Evolutionary conservation across 2,329 filamentous ascomycete genomes (phyloP), one percentile per base, ranked within the genome.

Genomic region (Colletotrichum lentis): DNA sequence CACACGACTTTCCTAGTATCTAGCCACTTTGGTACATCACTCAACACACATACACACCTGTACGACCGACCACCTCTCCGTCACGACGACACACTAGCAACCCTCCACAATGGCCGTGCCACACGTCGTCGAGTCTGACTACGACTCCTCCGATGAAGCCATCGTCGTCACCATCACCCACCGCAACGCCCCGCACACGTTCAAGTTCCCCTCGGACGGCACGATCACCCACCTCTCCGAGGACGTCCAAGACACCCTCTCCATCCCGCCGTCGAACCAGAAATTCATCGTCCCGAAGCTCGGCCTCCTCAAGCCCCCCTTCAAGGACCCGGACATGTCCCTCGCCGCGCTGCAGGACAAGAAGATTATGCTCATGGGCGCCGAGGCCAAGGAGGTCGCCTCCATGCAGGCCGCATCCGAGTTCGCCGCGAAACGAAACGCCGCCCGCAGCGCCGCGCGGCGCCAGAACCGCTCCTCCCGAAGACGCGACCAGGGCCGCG

Each of bases 281-380:
- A 93, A 93, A 76, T 84, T 91, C 75, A 83, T 92, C 71, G 83
- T 88, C 16, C 84, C 89, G 49, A 91, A 90, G 74, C 80, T 86
- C 8, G 89, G 89, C 35, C 80, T 92, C 1, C 82, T 91, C 31
- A 90, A 88, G 71, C 80, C 84, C 0, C 89, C 90, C 0, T 89
- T 90, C 80, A 86, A 86, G 75, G 82, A 90, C 71, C 82, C 87
- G 0, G 72, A 79, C 2, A 78, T 88, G 53, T 77, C 81, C 3
- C 80, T 89, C 66, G 73, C 77, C 8, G 74, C 83, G 5, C 78
- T 91, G 2, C 76, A 79, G 20, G 78, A 81, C 67, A 89, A 87
- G 76, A 89, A 89, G 69, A 84, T 91, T 69, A 88, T 84, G 2
- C 84, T 92, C 37, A 84, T 92, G 80, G 90, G 90, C 67, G 86